Conservation (phyloP, 768 basidiomycete species). For the Leucosporidium scottii region DNA sequence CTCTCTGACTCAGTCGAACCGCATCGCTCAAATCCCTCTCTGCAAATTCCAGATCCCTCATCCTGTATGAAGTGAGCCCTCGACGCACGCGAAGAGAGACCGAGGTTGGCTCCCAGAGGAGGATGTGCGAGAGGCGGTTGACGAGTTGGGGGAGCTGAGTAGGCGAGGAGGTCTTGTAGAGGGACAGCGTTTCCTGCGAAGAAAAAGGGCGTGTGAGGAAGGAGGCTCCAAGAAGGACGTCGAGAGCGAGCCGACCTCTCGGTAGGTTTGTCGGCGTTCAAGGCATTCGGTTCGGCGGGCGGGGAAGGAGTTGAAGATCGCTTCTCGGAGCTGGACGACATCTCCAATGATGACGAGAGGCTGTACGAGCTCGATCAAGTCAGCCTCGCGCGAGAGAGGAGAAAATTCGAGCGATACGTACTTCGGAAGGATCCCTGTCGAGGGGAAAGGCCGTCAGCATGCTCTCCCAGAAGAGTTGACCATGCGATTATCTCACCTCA, state of each 20-base stretch:
- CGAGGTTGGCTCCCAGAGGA: constrained; percentile 22
- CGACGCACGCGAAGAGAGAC: constrained; percentile 20
- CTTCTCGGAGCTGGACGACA: constrained; percentile 31
- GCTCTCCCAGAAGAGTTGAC: too few species aligned
- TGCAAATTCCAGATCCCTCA: constrained; percentile 9
- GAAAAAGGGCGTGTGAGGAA: too few species aligned
- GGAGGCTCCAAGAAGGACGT: too few species aligned
- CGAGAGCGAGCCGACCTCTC: not conserved
- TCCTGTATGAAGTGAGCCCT: constrained; percentile 12
- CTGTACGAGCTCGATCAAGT: not conserved
- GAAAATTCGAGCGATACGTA: not conserved
- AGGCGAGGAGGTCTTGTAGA: constrained; percentile 5
- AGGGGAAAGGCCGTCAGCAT: too few species aligned
- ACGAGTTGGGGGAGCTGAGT: constrained; percentile 7
- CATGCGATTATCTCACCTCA: not conserved
- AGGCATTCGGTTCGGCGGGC: constrained; percentile 11
- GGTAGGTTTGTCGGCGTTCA: constrained; percentile 1
- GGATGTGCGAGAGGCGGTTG: constrained; percentile 22
- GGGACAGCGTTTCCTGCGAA: constrained; percentile 11
- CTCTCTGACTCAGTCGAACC: constrained; percentile 7
- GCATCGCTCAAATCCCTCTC: constrained; percentile 15
- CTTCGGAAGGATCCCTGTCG: constrained; percentile 4
- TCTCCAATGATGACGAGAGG: constrained; percentile 25
- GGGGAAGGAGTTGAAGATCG: constrained; percentile 17
- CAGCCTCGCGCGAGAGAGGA: not conserved